Evolutionary conservation across 108 stramenopile genomes (phyloP), one percentile per base, ranked within the genome.

Genomic region (Cyclostephanos invisitatus): DNA sequence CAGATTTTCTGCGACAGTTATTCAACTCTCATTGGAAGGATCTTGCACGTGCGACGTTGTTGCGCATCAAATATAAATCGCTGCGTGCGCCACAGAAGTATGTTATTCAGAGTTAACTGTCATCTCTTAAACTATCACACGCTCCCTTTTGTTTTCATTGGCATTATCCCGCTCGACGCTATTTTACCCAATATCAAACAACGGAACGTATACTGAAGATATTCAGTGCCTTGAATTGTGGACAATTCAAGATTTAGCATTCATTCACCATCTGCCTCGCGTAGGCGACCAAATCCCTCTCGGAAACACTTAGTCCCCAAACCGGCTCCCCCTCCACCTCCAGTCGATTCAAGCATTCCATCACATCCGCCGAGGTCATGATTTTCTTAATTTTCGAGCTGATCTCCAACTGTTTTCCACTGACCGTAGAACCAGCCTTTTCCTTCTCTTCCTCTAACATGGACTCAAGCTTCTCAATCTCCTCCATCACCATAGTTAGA

Each of bases 301-400:
- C 91, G 21, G 76, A 66, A 28, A 62, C 67, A n/a, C 77, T 79
- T 18, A 92, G 44, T 0, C 91, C 91, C 91, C 91, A 92, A 6
- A 88, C 85, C 3, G 91, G 91, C 56, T 84, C 79, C 49, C 88
- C 88, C 58, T 87, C 67, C 38, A 89, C 68, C 67, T 91, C 90
- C 32, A 91, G 64, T 57, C 88, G 62, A 55, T 87, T 82, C 67
- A 91, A 58, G 38, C 79, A 70, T 42, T 87, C 78, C 64, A 77
- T 70, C 8, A 86, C 66, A 60, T 86, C 87, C 11, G 75, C 63
- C 57, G 67, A 56, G 0, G 89, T 90, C 84, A 90, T 81, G 24
- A 86, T 78, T 75, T 91, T 89, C 59, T 89, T 89, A 44, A 89
- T 86, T 66, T 74, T 70, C 0, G 70, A 61, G 53, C 77, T 69